phyloP scores from a whole-genome alignment of 805 yeast species.

The Wickerhamomyces bovis region DNA sequence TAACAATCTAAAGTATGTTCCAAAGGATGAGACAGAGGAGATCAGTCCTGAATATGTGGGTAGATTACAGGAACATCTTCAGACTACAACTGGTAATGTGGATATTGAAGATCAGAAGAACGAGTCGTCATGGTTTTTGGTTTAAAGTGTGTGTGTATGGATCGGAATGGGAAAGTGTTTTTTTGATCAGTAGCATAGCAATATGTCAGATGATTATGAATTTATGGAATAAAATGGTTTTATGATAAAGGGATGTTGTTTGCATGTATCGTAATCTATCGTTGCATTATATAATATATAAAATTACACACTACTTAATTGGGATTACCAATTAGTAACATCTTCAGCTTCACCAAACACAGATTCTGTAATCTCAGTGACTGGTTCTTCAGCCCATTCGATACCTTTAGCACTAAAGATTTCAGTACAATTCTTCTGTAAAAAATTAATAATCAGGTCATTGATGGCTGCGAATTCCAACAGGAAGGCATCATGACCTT shows the following conservation, averaged over 20 bases:
- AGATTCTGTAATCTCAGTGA: slow-evolving; percentile 44
- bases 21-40: slow-evolving; percentile 5
- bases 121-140: slow-evolving; percentile 19
- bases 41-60: slow-evolving; percentile 1
- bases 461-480: slow-evolving; percentile 84
- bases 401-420: slow-evolving; percentile 42
- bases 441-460: slow-evolving; percentile 59
- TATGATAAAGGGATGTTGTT: too few relatives aligned
- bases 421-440: slow-evolving; percentile 50
- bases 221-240: too few relatives aligned
- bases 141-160: slow-evolving; percentile 3
- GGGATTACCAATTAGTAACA: slow-evolving; percentile 89
- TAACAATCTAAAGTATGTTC: slow-evolving; percentile 4
- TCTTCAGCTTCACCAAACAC: slow-evolving; percentile 94
- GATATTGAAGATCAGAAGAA: slow-evolving; percentile 10
- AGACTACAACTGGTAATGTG: background rate
- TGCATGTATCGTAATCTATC: background rate
- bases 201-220: too few relatives aligned
- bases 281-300: background rate
- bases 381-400: slow-evolving; percentile 40
- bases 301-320: background rate
- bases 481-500: slow-evolving; percentile 96
- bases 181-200: too few relatives aligned
- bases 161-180: background rate
- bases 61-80: background rate